Conservation (phyloP, 371 early-diverging fungal species). For the Zancudomyces culisetae region DNA sequence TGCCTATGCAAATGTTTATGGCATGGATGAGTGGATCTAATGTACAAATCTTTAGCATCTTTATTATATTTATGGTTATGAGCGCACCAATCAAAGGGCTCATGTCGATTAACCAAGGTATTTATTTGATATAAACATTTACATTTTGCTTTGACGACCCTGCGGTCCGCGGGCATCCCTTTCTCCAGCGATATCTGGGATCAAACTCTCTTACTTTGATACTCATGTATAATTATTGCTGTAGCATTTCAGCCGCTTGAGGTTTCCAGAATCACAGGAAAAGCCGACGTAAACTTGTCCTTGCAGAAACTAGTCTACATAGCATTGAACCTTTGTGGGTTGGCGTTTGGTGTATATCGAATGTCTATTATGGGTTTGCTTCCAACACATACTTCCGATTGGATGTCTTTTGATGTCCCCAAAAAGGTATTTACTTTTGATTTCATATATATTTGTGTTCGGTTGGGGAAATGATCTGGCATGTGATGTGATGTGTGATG, state of each 20-base stretch:
- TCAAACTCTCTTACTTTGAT: too few relatives aligned
- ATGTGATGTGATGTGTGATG: too few relatives aligned
- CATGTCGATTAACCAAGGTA: constrained; percentile 35
- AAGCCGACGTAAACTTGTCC: constrained; percentile 10
- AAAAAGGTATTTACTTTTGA: constrained; percentile 24
- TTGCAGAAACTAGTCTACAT: constrained; percentile 65
- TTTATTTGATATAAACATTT: background rate
- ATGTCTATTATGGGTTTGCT: constrained; percentile 83
- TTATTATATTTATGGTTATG: constrained; percentile 90
- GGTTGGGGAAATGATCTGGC: too few relatives aligned
- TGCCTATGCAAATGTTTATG: constrained; percentile 96
- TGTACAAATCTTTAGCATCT: constrained; percentile 86
- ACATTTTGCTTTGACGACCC: constrained; percentile 2
- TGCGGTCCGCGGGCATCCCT: constrained; percentile 1
- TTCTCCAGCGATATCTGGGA: background rate
- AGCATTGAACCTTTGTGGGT: constrained; percentile 49
- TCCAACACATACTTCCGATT: constrained; percentile 84
- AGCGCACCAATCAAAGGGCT: constrained; percentile 67
- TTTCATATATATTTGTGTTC: too few relatives aligned
- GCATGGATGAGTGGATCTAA: constrained; percentile 91
- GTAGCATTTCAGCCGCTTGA: constrained; percentile 15
- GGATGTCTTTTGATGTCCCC: constrained; percentile 80
- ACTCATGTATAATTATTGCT: too few relatives aligned
- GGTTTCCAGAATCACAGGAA: constrained; percentile 8
- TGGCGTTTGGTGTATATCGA: constrained; percentile 77